Evolutionary conservation across 2,329 filamentous ascomycete species (phyloP).

Genomic region (Curvularia sp.): DNA sequence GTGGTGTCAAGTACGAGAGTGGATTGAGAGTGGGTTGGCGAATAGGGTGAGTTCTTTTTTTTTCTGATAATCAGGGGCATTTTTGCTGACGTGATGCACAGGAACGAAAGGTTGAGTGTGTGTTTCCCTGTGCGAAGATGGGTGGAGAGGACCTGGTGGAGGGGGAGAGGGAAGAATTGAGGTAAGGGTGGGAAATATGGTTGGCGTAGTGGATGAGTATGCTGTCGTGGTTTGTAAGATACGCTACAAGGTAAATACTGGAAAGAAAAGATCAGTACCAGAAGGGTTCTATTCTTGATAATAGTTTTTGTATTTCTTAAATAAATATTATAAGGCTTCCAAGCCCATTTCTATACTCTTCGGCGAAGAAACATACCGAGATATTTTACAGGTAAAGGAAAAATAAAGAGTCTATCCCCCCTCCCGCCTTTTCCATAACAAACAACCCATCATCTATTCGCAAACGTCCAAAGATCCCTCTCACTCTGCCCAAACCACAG

Average conservation of each 20-base stretch:
- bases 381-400: no score
- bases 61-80: not conserved
- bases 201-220: not conserved
- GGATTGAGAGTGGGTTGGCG: slow-evolving; percentile 10
- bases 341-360: not conserved
- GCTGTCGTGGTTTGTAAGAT: not conserved
- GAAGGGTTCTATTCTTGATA: not conserved
- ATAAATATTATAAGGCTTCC: not conserved
- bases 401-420: no score
- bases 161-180: slow-evolving; percentile 15
- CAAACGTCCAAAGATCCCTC: slow-evolving; percentile 33
- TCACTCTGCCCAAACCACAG: slow-evolving; percentile 25
- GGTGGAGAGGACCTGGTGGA: slow-evolving; percentile 7
- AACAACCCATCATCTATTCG: slow-evolving; percentile 26
- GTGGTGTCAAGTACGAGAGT: slow-evolving; percentile 18
- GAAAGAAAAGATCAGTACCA: not conserved
- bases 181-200: not conserved
- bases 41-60: slow-evolving; percentile 16
- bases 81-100: slow-evolving; percentile 8
- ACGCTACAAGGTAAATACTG: not conserved
- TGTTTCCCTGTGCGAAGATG: slow-evolving; percentile 22
- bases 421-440: no score
- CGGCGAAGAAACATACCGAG: no score
- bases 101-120: slow-evolving; percentile 25
- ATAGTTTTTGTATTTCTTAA: not conserved